phyloP scores from a whole-genome alignment of 805 yeast genomes.

The Yarrowia keelungensis region DNA sequence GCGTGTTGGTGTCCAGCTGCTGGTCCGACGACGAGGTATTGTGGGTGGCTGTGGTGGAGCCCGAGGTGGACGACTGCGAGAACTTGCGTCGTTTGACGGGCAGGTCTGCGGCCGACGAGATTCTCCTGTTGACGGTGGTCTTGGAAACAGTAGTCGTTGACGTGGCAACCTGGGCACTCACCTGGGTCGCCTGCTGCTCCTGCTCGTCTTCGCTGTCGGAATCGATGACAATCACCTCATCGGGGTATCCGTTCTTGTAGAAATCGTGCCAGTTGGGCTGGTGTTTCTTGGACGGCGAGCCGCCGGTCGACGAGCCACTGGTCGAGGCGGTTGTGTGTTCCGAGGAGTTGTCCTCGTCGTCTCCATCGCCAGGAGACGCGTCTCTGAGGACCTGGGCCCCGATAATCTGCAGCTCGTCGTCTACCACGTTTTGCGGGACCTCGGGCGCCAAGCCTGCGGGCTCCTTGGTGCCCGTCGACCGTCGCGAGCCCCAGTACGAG shows the following conservation, averaged over 20 bases:
- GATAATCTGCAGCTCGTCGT: constrained; percentile 28
- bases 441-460: constrained; percentile 12
- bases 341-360: constrained; percentile 36
- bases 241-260: constrained; percentile 48
- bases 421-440: constrained; percentile 22
- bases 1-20: constrained; percentile 10
- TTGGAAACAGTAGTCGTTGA: background rate
- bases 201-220: constrained; percentile 41
- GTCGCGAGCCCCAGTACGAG: constrained; percentile 32
- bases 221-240: constrained; percentile 50
- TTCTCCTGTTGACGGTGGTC: background rate
- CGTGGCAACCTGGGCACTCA: background rate
- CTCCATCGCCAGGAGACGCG: constrained; percentile 33
- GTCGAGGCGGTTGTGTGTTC: constrained; percentile 22
- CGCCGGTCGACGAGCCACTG: constrained; percentile 10
- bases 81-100: constrained; percentile 31
- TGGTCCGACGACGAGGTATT: constrained; percentile 31
- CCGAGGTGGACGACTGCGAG: constrained; percentile 36
- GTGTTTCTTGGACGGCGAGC: constrained; percentile 24
- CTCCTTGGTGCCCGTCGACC: constrained; percentile 35
- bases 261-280: constrained; percentile 47
- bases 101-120: constrained; percentile 10
- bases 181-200: background rate
- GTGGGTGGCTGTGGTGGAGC: constrained; percentile 33
- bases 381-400: constrained; percentile 22